Evolutionary conservation across 208 protist species (phyloP).

Genomic region (Leishmania mexicana): DNA sequence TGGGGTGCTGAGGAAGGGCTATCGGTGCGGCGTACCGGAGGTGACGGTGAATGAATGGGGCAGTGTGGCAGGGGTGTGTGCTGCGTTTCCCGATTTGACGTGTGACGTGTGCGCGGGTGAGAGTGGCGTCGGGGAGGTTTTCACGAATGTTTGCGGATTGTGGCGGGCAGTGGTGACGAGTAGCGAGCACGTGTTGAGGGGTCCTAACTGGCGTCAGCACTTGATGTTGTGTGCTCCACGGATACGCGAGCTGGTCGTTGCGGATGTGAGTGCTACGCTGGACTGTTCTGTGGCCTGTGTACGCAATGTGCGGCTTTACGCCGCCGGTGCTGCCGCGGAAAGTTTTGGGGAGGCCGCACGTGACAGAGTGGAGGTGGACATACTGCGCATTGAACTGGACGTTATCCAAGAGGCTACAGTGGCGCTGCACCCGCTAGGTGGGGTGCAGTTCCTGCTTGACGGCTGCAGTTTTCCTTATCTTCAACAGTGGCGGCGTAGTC

Average conservation of each 20-base stretch:
- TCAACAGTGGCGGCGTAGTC: slow-evolving; percentile 24
- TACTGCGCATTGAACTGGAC: slow-evolving; percentile 10
- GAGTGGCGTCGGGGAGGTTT: slow-evolving; percentile 8
- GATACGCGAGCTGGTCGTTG: slow-evolving; percentile 20
- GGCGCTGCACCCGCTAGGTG: slow-evolving; percentile 12
- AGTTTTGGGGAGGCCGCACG: too few species aligned
- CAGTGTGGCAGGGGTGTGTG: background rate
- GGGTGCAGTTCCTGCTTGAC: slow-evolving; percentile 13
- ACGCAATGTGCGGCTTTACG: slow-evolving; percentile 25
- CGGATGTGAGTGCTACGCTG: slow-evolving; percentile 25
- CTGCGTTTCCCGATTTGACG: slow-evolving; percentile 14
- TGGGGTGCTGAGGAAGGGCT: accelerated
- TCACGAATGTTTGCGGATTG: slow-evolving; percentile 13
- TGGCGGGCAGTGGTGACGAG: background rate
- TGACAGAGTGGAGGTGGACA: background rate
- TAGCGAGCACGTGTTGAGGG: slow-evolving; percentile 2
- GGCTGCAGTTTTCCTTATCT: slow-evolving; percentile 26
- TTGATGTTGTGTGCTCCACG: background rate
- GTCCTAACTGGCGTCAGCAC: slow-evolving; percentile 3
- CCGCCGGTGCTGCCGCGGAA: background rate
- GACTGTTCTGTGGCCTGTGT: slow-evolving; percentile 19
- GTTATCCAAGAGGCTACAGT: slow-evolving; percentile 26
- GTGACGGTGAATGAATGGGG: background rate
- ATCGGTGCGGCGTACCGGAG: slow-evolving; percentile 6
- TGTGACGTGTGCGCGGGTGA: background rate